phyloP scores from a whole-genome alignment of 768 basidiomycete genomes.

The Mycena leptocephala region DNA sequence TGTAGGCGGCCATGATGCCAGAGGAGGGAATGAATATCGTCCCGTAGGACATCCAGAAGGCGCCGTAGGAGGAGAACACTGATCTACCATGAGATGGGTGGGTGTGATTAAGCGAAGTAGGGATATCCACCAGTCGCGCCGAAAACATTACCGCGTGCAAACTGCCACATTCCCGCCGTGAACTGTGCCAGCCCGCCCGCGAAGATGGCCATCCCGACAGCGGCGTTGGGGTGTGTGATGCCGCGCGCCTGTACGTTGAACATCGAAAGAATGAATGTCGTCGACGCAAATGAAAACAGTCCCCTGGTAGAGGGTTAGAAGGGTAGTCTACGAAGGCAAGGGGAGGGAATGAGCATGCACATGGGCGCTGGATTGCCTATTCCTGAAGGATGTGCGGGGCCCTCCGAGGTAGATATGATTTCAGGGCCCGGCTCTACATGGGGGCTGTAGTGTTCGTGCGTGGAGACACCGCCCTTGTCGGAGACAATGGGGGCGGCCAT shows the following conservation, averaged over 20 bases:
- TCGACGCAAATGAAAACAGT: slow-evolving; percentile 64
- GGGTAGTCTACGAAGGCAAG: rapidly evolving
- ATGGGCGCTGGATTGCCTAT: slow-evolving; percentile 22
- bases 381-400: slow-evolving; percentile 12
- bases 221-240: slow-evolving; percentile 69
- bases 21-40: slow-evolving; percentile 70
- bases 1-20: slow-evolving; percentile 71
- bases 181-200: slow-evolving; percentile 86
- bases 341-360: not conserved
- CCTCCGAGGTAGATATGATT: not conserved
- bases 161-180: slow-evolving; percentile 88
- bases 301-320: not conserved
- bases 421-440: not conserved
- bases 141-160: slow-evolving; percentile 74
- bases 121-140: slow-evolving; percentile 75
- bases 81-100: slow-evolving; percentile 5
- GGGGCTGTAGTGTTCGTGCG: not conserved
- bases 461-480: slow-evolving; percentile 5
- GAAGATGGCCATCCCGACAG: slow-evolving; percentile 85
- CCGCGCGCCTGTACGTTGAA: slow-evolving; percentile 72
- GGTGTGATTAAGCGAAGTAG: not conserved
- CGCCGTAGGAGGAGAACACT: slow-evolving; percentile 84
- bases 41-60: slow-evolving; percentile 88
- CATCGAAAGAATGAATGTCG: slow-evolving; percentile 80
- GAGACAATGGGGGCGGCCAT: not conserved